Percentiles rank a stretch among this genome's conserved stretches.
phyloP scores from a whole-genome alignment of 257 asterid genomes.

The Cruciata laevipes region DNA sequence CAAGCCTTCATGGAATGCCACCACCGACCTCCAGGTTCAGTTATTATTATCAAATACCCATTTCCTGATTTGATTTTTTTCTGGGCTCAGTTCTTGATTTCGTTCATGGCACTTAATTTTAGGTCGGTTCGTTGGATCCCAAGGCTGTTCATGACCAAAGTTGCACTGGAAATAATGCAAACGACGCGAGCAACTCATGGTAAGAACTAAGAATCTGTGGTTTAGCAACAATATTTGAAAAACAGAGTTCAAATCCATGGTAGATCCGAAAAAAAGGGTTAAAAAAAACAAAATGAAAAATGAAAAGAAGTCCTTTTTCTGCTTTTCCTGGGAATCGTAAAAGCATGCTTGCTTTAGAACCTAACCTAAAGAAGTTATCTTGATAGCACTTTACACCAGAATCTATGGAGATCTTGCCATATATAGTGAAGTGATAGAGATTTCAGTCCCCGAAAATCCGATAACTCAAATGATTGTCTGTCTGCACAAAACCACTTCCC shows the following conservation, averaged over 20 bases:
- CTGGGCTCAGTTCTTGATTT: slow-evolving; percentile 15
- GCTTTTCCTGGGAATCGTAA: neutral
- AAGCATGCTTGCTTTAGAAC: slow-evolving; percentile 6
- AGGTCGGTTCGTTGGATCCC: slow-evolving; percentile 61
- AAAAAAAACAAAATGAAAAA: neutral
- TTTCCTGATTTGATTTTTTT: neutral
- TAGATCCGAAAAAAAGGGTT: neutral
- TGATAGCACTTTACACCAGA: slow-evolving; percentile 12
- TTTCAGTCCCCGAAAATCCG: neutral
- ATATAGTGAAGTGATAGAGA: slow-evolving; percentile 5
- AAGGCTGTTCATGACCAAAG: slow-evolving; percentile 48
- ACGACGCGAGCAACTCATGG: slow-evolving; percentile 64
- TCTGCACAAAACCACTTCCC: slow-evolving; percentile 7
- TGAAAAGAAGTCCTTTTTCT: neutral
- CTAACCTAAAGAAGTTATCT: slow-evolving; percentile 23
- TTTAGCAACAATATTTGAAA: no score
- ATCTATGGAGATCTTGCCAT: slow-evolving; percentile 20
- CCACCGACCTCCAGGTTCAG: slow-evolving; percentile 48
- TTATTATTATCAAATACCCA: neutral
- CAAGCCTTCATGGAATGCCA: slow-evolving; percentile 53
- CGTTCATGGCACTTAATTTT: slow-evolving; percentile 8
- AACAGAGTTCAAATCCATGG: neutral
- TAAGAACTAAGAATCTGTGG: slow-evolving; percentile 23
- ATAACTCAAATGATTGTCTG: slow-evolving; percentile 7
- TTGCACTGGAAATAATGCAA: slow-evolving; percentile 37